phyloP scores from a whole-genome alignment of 129 eudicot species.

The Lactuca sativa region DNA sequence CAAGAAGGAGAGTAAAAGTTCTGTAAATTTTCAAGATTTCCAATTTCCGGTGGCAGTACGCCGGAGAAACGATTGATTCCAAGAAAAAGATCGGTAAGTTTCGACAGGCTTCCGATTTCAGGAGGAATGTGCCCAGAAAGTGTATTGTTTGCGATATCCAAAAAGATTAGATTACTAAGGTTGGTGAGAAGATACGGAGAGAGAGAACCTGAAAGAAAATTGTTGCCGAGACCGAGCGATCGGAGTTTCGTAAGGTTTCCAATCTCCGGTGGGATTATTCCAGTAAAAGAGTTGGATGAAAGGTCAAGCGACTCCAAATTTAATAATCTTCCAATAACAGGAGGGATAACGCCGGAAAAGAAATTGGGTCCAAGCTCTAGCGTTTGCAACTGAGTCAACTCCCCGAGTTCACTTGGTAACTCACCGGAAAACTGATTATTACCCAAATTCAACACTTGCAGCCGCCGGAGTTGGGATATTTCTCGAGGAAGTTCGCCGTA shows the following conservation, averaged over 20 bases:
- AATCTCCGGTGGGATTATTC: conserved; percentile 49
- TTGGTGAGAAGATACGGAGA: conserved; percentile 34
- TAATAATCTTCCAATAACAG: conserved; percentile 38
- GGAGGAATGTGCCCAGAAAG: conserved; percentile 56
- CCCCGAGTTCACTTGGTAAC: conserved; percentile 56
- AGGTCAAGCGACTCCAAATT: conserved; percentile 50
- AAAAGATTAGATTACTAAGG: conserved; percentile 33
- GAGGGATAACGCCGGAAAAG: conserved; percentile 54
- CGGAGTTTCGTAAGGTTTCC: conserved; percentile 41
- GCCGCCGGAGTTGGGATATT: conserved; percentile 37
- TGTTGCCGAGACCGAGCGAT: conserved; percentile 56
- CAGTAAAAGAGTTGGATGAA: conserved; percentile 55
- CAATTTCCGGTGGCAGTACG: conserved; percentile 61
- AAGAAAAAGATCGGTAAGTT: conserved; percentile 59
- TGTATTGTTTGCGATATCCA: conserved; percentile 72
- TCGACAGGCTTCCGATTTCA: conserved; percentile 44
- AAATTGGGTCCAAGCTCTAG: conserved; percentile 61
- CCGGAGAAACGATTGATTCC: conserved; percentile 75
- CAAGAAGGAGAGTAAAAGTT: conserved; percentile 55
- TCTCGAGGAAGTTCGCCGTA: conserved; percentile 38
- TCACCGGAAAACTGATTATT: conserved; percentile 52
- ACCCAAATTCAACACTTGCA: conserved; percentile 44
- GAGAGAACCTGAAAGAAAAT: conserved; percentile 53
- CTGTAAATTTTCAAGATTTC: conserved; percentile 44
- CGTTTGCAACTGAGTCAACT: conserved; percentile 43